Evolutionary conservation across 2,329 filamentous ascomycete genomes (phyloP), one percentile per base, ranked within the genome.

Genomic region (Pyricularia grisea): DNA sequence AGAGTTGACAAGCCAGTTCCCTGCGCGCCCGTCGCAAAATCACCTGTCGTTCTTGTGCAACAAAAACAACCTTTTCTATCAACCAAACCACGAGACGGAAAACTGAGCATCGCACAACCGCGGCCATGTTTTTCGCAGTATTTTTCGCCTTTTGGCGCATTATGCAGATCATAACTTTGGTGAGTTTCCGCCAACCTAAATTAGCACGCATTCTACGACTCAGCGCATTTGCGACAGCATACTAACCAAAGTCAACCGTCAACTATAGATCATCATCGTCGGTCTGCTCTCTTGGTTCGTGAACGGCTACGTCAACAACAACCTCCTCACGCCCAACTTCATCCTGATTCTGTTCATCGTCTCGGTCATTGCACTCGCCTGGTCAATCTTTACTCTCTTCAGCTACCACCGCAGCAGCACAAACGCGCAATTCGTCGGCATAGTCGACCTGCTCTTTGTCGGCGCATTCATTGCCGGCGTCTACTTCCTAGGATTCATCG

Each of bases 221-320:
- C n/a, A 5, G 20, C 42, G 42, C 42, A 20, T 55, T n/a, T 55
- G 42, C 42, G 42, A 55, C 42, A 55, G n/a, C 6, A 55, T 6
- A 55, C 42, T 55, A 55, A 55, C 17, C 17, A 9, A 20, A 2
- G 20, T 14, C 14, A 9, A 14, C 30, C 30, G 12, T 14, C 36
- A 55, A 14, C 7, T 31, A 42, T 25, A 90, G 88, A 88, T 89
- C 76, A 87, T 87, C 63, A 84, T 81, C 28, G 83, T 90, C 77
- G 88, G 88, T 78, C 89, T 90, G 85, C 84, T 90, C 68, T 83
- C 86, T 73, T 90, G 84, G 81, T 90, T 90, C 76, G 85, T 90
- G 72, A 78, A 89, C 77, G 82, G 83, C 72, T 90, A 86, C 78
- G 82, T 85, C 73, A 75, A 79, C 68, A 74, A 77, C 74, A 89